A percentile compares a stretch with the other conserved stretches of the same genome.
These are phyloP conservation scores for Trichomonascus vanleenenianus DNA, from an alignment of 805 yeast species.

Conservation along the genomic window DNA sequence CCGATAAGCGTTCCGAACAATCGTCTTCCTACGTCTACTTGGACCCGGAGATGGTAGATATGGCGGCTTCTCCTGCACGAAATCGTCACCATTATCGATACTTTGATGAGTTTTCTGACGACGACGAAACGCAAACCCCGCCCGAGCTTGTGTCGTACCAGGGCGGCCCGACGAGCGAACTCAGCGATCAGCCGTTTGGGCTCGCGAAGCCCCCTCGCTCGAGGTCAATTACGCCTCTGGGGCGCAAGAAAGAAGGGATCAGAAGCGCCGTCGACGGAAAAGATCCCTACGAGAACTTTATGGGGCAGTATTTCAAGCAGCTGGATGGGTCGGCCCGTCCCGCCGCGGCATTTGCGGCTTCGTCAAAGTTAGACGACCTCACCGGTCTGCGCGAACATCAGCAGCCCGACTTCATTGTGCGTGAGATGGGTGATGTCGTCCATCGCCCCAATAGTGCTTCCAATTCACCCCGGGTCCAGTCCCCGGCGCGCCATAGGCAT, in stretches of 20 bases:
- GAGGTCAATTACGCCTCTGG: neutral
- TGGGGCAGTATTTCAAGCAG: neutral
- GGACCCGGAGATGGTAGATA: too few species aligned
- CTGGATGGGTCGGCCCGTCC: neutral
- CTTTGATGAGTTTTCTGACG: neutral
- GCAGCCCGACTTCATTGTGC: neutral
- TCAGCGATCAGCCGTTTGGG: neutral
- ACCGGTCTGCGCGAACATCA: neutral
- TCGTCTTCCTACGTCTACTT: too few species aligned
- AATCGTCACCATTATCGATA: too few species aligned
- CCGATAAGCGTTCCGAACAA: too few species aligned
- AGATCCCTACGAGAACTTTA: conserved; percentile 2
- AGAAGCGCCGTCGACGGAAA: neutral
- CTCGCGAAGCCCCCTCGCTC: neutral
- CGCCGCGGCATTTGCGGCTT: conserved; percentile 1
- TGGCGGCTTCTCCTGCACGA: too few species aligned
- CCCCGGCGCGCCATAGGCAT: neutral
- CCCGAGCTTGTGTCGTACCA: neutral
- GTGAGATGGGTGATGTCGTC: neutral
- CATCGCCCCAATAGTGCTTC: neutral
- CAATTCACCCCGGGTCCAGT: neutral
- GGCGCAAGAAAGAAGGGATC: neutral
- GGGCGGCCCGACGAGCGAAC: neutral
- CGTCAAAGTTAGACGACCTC: neutral
- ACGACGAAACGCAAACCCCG: neutral